Base-by-base conservation (phyloP, 768 basidiomycete genomes). In the Lentinula boryana region DNA sequence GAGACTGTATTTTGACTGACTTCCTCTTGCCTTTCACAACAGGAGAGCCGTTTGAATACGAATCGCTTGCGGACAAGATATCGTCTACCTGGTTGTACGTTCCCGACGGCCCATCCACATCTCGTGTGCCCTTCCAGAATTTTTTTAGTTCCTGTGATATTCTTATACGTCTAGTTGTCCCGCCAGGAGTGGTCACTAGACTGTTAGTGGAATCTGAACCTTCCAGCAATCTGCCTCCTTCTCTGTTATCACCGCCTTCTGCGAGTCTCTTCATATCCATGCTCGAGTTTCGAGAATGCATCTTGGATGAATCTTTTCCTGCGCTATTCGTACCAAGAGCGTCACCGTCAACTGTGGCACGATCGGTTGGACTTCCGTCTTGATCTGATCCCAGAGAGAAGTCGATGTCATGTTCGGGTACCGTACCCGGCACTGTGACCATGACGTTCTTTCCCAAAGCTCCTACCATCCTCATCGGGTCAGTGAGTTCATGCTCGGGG, bases 401-500 rank as follows among this genome's bases (percentile, higher is more conserved):
- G 31, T 40, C 51, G 1, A 13, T 10, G 31, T 43, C 68, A 36
- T 55, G 15, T 61, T 68, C 63, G 57, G 78, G 76, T 69, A 86
- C 84, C 9, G 83, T 80, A 23, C 87, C 83, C 1, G 89, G 88
- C 48, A 89, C 81, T 8, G 84, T 76, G 27, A 88, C 78, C 8
- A 81, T 86, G 21, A 88, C 80, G 36, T 85, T 35, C 27, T 44
- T 50, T 7, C 44, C 57, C 31, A 35, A 10, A 7, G n/a, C 33
- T 49, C 57, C 57, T 32, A 35, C 57, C 38, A 18, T 84, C 40
- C 90, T 85, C 85, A 97, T 87, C 0, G 95, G 95, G 72, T 97
- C 95, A 9, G 88, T 88, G 27, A 96, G 81, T 68, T 97, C 95
- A 65, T 90, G 87, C 68, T 98, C 95, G 0, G 95, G 95, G 10